Base-by-base conservation (phyloP, 2,329 filamentous ascomycete species). In the Ramularia endophylla region DNA sequence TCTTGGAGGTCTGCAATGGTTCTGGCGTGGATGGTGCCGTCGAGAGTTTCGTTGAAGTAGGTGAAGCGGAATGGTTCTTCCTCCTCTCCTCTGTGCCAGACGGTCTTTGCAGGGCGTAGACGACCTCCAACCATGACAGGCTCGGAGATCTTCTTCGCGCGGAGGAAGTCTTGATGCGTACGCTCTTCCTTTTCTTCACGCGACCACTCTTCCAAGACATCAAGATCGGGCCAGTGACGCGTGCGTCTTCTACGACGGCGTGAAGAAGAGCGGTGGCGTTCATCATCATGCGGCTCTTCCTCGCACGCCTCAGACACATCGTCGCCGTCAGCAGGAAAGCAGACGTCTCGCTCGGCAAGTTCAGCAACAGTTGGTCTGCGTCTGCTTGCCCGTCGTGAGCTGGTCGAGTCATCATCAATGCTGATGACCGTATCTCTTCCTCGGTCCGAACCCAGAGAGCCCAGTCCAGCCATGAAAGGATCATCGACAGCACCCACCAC, bases 21-120 rank as follows among this genome's bases (percentile, higher is more conserved):
- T 64, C 94, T 87, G 46, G 88, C 92, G 64, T 98, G 92, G 47
- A 98, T 94, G 0, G 92, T 98, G 63, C 86, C 94, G 56, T 87
- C 84, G 41, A 97, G 87, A 49, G 95, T 87, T 61, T 97, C 92
- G 63, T 97, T 97, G 73, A 98, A 98, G 64, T 98, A 98, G 0
- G 92, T 97, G 63, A 95, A 98, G 18, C 92, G 79, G 62, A 94
- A 97, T 0, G 92, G 92, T 0, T 83, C 80, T 51, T 95, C 90
- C 46, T 95, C 89, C 50, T 92, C 86, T 39, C 86, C 81, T 28
- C 84, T 78, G 61, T 87, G 90, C 90, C 90, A 98, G 11, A 78
- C 77, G 53, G 85, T 81, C 54, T 67, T 70, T 28, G 86, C 80
- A 9, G 89, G 88, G 4, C 92, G 81, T 32, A 98, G 69, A 40